Evolutionary conservation across 805 yeast species (phyloP), one percentile per base, ranked within the genome.

Genomic region (Saccharomycopsis amapae): DNA sequence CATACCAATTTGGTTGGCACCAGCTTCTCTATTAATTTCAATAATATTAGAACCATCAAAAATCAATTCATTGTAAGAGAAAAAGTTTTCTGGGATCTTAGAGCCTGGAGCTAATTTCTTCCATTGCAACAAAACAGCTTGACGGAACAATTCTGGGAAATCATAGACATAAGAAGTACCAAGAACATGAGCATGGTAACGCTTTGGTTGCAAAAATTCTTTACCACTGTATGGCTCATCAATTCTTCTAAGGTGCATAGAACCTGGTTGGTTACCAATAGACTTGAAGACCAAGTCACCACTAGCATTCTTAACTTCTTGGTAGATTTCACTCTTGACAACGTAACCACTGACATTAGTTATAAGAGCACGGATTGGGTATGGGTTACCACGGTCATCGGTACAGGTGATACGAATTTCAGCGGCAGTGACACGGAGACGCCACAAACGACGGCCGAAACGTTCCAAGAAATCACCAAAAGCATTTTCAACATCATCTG

Each of bases 201-300:
- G 87, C 68, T 93, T 93, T 58, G 97, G 97, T 72, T 93, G 98
- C 60, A 93, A 75, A 71, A 95, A 89, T 69, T 93, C 98, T 73
- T 93, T 93, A 26, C 94, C 95, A 49, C 97, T 95, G 63, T 93
- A 94, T 42, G 97, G 96, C 43, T 97, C 86, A 40, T 89, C 82
- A 60, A 93, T 88, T 37, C 96, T 84, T 67, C 97, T 81, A 71
- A 93, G 73, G 62, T 93, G 98, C 98, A 93, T 93, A 20, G 93
- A 76, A 31, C 99, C 98, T 43, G 97, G 95, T 30, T 49, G 54
- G 54, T 81, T 74, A 49, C 96, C 96, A 62, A 93, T 75, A 2
- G 96, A 86, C 68, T 87, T 89, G 81, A 90, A 93, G 25, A 93
- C 85, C 97, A 97, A 89, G 59, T 89, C 96, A 53, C 96, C 96